Base-by-base conservation (phyloP, 805 yeast genomes). In the Nakazawaea holstii region DNA sequence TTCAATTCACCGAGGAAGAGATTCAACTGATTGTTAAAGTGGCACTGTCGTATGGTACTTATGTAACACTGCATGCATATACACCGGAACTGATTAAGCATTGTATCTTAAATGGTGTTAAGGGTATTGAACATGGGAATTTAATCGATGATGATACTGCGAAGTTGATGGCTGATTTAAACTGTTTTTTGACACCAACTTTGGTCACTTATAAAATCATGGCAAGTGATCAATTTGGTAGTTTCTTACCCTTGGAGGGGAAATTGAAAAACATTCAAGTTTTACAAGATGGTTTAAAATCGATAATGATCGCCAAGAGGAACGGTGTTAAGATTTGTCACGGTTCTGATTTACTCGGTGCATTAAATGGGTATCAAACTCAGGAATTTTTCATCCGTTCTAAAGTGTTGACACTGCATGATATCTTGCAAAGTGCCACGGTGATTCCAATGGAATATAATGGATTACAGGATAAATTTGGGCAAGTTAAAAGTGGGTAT, bases 81-180 rank as follows among this genome's bases (percentile, higher is more conserved):
- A 59, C 64, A 7, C 54, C 61, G 4, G 46, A 49, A 14, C 50
- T 59, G 8, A 59, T 61, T 17, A 49, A 50, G 36, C 56, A 53
- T 26, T 58, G 62, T 48, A 46, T 61, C 15, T 47, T 51, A 6
- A 55, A 53, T 49, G 65, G 65, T 10, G 60, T 56, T 13, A 54
- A 45, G 35, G 65, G 65, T 24, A 58, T 61, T 38, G 65, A 61
- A 46, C 65, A 61, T 46, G 65, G 65, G 5, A 61, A 61, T 37
- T 36, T 61, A 32, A 41, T 61, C 30, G 59, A 59, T 35, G 62
- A 53, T 9, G 60, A 55, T 30, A 51, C 59, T 31, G 63, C 64
- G n/a, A 45, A 49, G 37, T 37, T 60, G 35, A 55, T 61, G 59
- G 59, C 53, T 10, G 46, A 57, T 26, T 52, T 55, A 14, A 58